These are phyloP conservation scores for Xylaria palmicola DNA, from an alignment of 495 filamentous ascomycete species.

Conservation along the genomic window DNA sequence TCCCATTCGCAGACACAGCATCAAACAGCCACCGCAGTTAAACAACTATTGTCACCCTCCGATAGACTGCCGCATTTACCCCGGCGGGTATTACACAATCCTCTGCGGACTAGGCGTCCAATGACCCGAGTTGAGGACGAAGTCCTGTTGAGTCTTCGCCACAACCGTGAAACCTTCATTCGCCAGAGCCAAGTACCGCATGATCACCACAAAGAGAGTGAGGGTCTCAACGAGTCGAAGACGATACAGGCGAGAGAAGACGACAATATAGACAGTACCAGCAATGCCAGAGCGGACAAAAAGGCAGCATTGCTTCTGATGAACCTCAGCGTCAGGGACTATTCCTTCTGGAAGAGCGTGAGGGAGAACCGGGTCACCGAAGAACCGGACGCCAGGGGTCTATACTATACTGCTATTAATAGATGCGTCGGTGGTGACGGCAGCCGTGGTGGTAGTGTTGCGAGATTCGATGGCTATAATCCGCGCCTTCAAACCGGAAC, in stretches of 20 bases:
- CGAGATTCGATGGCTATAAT: background rate
- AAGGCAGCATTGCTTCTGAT: constrained; percentile 59
- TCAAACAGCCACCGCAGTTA: background rate
- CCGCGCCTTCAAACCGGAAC: background rate
- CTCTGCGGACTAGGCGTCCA: background rate
- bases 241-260: background rate
- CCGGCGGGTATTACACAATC: background rate
- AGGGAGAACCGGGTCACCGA: background rate
- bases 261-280: background rate
- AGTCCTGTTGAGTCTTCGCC: background rate
- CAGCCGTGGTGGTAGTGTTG: background rate
- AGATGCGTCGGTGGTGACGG: background rate
- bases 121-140: background rate
- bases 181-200: background rate
- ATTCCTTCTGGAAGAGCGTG: background rate
- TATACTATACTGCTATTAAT: background rate
- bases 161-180: background rate
- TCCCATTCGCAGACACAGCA: background rate
- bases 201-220: background rate
- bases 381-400: background rate
- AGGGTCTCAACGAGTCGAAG: background rate
- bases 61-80: background rate
- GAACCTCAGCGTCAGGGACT: constrained; percentile 52
- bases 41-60: constrained; percentile 1
- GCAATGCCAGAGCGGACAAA: constrained; percentile 39